Conservation (phyloP, 257 asterid genomes). For the Thymus mandschuricus region DNA sequence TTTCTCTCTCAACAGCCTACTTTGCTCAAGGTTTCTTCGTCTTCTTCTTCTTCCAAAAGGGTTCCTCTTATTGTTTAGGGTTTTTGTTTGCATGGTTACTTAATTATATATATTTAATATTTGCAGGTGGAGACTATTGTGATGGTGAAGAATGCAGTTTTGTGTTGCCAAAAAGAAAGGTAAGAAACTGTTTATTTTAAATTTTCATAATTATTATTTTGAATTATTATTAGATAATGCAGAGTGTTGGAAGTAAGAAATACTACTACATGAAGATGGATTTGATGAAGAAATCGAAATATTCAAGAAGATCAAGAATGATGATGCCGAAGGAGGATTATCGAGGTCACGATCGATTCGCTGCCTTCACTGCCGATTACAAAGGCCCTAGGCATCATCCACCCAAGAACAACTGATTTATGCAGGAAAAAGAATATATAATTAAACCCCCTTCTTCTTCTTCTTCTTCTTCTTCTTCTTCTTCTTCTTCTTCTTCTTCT, state of each 20-base stretch:
- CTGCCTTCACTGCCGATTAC: conserved; percentile 64
- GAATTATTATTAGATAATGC: not conserved
- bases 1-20: conserved; percentile 33
- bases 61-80: not conserved
- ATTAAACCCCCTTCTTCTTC: too few relatives aligned
- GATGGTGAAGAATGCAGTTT: conserved; percentile 34
- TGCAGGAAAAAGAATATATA: not conserved
- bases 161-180: conserved; percentile 39
- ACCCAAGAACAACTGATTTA: conserved; percentile 62
- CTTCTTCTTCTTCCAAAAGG: not conserved
- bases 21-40: conserved; percentile 34
- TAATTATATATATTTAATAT: not conserved
- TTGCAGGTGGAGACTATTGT: conserved; percentile 34
- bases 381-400: conserved; percentile 72
- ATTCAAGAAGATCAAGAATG: conserved; percentile 33
- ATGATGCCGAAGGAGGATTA: conserved; percentile 32
- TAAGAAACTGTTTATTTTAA: not conserved
- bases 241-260: conserved; percentile 1
- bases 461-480: too few relatives aligned
- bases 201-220: not conserved
- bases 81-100: conserved; percentile 6
- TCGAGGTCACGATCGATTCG: conserved; percentile 34
- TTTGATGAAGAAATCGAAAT: conserved; percentile 16
- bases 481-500: too few relatives aligned
- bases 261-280: conserved; percentile 19